These are phyloP conservation scores for Asterionellopsis glacialis DNA, from an alignment of 108 stramenopile species.

Conservation along the genomic window DNA sequence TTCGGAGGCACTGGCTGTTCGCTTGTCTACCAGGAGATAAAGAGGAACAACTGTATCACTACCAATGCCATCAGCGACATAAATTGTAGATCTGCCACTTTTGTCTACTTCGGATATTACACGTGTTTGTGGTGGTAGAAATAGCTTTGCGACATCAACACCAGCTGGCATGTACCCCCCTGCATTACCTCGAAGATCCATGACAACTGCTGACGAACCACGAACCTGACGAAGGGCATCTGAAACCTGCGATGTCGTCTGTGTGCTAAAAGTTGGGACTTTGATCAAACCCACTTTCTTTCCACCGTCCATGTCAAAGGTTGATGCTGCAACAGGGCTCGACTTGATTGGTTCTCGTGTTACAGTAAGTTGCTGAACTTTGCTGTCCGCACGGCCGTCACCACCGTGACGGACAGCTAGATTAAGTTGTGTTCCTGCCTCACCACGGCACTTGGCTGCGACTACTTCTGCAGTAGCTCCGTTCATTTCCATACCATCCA, in stretches of 20 bases:
- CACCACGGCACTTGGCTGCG: slow-evolving; percentile 48
- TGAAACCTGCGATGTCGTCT: slow-evolving; percentile 33
- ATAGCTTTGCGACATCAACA: slow-evolving; percentile 50
- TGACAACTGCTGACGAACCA: slow-evolving; percentile 16
- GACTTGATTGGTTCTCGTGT: slow-evolving; percentile 20
- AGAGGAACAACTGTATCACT: slow-evolving; percentile 26
- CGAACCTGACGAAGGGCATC: slow-evolving; percentile 24
- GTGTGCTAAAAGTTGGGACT: slow-evolving; percentile 36
- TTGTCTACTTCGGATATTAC: slow-evolving; percentile 48
- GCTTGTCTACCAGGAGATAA: slow-evolving; percentile 40
- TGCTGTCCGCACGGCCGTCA: slow-evolving; percentile 1
- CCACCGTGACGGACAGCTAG: slow-evolving; percentile 20
- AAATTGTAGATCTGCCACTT: slow-evolving; percentile 22
- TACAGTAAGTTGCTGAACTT: slow-evolving; percentile 8
- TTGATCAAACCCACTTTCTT: slow-evolving; percentile 36
- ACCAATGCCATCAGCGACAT: slow-evolving; percentile 50
- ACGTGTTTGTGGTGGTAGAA: slow-evolving; percentile 32
- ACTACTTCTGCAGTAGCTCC: slow-evolving; percentile 42
- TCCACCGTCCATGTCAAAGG: slow-evolving; percentile 5
- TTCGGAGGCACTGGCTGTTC: slow-evolving; percentile 60
- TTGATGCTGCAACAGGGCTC: slow-evolving; percentile 18
- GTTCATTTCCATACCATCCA: slow-evolving; percentile 38
- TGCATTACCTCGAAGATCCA: slow-evolving; percentile 55
- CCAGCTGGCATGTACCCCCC: slow-evolving; percentile 65
- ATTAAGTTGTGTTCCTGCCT: slow-evolving; percentile 22